phyloP scores from a whole-genome alignment of 1,284 basidiomycete genomes.

The Ganoderma lucidum region DNA sequence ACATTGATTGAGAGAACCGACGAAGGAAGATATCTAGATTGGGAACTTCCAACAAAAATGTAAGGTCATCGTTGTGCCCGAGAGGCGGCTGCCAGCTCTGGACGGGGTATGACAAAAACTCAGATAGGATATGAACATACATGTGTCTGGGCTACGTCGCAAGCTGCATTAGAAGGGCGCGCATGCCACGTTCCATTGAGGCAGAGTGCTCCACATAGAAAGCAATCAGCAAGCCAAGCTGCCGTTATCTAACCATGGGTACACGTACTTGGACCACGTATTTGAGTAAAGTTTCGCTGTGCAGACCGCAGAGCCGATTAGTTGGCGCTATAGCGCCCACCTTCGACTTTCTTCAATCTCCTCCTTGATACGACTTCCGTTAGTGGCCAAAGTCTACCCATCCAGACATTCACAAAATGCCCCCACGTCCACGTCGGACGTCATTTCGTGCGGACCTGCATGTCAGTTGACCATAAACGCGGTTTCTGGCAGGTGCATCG shows the following conservation, averaged over 20 bases:
- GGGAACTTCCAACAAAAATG: not conserved
- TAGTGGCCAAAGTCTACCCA: not conserved
- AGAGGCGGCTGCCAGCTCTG: not conserved
- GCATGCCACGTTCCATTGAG: not conserved
- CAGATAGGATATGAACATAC: not conserved
- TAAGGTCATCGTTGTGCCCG: not conserved
- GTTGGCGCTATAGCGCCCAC: not conserved
- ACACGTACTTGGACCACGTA: not conserved
- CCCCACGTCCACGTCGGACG: slow-evolving; percentile 53
- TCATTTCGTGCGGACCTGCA: slow-evolving; percentile 36
- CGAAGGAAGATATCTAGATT: not conserved
- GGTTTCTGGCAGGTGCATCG: slow-evolving; percentile 69
- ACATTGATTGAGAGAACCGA: not conserved
- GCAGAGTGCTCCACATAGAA: not conserved
- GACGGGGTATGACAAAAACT: not conserved
- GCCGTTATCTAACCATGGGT: not conserved
- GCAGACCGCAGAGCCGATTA: not conserved
- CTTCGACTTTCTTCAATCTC: not conserved
- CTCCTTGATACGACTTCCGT: not conserved
- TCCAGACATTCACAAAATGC: slow-evolving; percentile 64
- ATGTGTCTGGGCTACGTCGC: not conserved
- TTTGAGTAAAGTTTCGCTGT: not conserved
- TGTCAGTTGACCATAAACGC: slow-evolving; percentile 61
- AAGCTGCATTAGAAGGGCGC: not conserved
- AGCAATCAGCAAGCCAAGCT: not conserved